Evolutionary conservation across 805 yeast genomes (phyloP).

Genomic region (Candida berthetii): DNA sequence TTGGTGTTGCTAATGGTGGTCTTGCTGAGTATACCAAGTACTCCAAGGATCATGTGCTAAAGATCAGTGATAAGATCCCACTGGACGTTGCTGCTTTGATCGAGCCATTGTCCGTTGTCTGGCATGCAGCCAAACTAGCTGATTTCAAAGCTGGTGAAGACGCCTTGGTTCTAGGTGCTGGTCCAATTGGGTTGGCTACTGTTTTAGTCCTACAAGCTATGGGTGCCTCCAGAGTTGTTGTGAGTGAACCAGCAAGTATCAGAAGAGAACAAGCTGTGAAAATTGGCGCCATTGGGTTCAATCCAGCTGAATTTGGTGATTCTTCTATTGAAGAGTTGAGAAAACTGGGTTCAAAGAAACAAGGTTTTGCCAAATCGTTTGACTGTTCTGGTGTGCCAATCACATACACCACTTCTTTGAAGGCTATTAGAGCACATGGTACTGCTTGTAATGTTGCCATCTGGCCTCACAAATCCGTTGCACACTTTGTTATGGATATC

Average conservation of each 20-base stretch:
- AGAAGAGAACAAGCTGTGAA: conserved; percentile 53
- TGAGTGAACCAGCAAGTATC: conserved; percentile 53
- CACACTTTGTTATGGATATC: conserved; percentile 38
- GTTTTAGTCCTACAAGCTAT: conserved; percentile 48
- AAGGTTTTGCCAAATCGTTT: conserved; percentile 44
- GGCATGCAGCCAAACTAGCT: conserved; percentile 51
- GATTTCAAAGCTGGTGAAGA: conserved; percentile 35
- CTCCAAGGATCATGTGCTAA: conserved; percentile 30
- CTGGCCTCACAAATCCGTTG: conserved; percentile 41
- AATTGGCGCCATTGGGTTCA: conserved; percentile 38
- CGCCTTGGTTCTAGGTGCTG: conserved; percentile 52
- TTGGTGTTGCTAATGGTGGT: conserved; percentile 45
- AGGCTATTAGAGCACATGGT: conserved; percentile 35
- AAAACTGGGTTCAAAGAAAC: conserved; percentile 29
- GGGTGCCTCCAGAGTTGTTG: conserved; percentile 43
- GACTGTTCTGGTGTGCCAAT: conserved; percentile 48
- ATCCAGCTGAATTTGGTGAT: conserved; percentile 30
- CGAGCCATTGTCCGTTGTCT: conserved; percentile 51
- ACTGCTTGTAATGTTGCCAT: conserved; percentile 41
- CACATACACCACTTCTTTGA: conserved; percentile 36
- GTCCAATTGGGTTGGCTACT: conserved; percentile 58
- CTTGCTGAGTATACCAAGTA: conserved; percentile 38
- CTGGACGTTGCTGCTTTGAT: conserved; percentile 50
- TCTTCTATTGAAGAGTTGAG: conserved; percentile 25
- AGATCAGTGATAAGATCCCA: conserved; percentile 33